These are phyloP conservation scores for Cercospora nicotianae DNA, from an alignment of 2,329 filamentous ascomycete species.

Conservation along the genomic window DNA sequence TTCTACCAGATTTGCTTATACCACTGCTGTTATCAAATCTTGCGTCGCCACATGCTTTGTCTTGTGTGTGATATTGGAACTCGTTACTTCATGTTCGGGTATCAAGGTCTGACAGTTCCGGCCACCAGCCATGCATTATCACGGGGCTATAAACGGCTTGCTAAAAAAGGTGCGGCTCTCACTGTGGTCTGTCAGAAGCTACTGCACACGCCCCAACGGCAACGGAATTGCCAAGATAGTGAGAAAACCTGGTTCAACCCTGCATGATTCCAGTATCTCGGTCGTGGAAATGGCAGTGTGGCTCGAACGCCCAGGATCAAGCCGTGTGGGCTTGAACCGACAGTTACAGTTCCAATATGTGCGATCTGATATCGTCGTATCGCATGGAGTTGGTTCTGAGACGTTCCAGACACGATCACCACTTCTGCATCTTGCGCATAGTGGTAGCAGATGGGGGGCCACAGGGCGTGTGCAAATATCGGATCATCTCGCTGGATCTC, in stretches of 20 bases:
- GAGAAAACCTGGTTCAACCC: neutral
- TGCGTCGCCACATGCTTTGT: neutral
- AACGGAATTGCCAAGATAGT: neutral
- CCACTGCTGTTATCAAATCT: neutral
- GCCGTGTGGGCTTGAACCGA: neutral
- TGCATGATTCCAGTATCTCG: neutral
- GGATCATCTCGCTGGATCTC: neutral
- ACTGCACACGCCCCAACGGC: neutral
- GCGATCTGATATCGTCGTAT: neutral
- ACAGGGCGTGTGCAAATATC: neutral
- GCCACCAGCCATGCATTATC: neutral
- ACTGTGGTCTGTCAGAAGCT: neutral
- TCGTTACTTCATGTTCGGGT: neutral
- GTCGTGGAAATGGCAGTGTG: neutral
- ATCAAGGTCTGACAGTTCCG: neutral
- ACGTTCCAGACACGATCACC: neutral
- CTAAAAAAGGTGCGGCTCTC: conserved; percentile 1
- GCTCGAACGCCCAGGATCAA: neutral
- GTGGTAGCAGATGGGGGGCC: neutral
- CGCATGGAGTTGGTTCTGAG: neutral
- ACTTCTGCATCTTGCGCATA: neutral
- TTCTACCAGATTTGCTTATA: neutral
- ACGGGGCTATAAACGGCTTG: neutral
- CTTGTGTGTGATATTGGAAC: neutral
- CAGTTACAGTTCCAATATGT: neutral